Conservation (phyloP, 2,329 filamentous ascomycete genomes). For the Xylaria polymorpha region DNA sequence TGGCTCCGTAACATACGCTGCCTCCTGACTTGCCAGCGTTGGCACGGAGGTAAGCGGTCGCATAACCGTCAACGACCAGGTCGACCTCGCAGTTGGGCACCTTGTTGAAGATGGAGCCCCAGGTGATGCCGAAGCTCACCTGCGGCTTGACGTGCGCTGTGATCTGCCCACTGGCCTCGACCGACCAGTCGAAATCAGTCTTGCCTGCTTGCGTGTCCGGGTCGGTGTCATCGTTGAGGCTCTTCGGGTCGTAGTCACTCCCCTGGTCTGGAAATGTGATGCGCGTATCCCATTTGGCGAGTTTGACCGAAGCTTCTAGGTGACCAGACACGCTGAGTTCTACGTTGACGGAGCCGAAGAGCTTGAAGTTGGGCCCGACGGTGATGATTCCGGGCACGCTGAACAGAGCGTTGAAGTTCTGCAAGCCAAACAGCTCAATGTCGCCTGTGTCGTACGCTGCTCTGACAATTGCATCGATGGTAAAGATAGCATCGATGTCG, state of each 20-base stretch:
- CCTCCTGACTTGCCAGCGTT: no score
- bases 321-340: conserved; percentile 2
- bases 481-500: conserved; percentile 43
- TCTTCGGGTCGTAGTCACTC: conserved; percentile 16
- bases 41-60: no score
- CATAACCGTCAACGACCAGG: no score
- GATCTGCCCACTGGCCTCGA: no score
- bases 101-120: no score
- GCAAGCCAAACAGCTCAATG: conserved; percentile 40
- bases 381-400: conserved; percentile 48
- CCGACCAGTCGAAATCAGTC: no score
- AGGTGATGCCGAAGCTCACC: no score
- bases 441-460: conserved; percentile 41
- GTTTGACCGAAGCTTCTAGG: conserved; percentile 16
- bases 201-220: no score
- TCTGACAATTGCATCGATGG: conserved; percentile 44
- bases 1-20: no score
- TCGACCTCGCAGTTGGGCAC: no score
- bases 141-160: no score
- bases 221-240: no score
- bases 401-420: conserved; percentile 48
- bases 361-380: conserved; percentile 45
- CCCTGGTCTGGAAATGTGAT: conserved; percentile 14
- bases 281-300: conserved; percentile 23
- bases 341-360: conserved; percentile 9